phyloP scores from a whole-genome alignment of 176 grass and related monocot species.

The Hordeum marinum region DNA sequence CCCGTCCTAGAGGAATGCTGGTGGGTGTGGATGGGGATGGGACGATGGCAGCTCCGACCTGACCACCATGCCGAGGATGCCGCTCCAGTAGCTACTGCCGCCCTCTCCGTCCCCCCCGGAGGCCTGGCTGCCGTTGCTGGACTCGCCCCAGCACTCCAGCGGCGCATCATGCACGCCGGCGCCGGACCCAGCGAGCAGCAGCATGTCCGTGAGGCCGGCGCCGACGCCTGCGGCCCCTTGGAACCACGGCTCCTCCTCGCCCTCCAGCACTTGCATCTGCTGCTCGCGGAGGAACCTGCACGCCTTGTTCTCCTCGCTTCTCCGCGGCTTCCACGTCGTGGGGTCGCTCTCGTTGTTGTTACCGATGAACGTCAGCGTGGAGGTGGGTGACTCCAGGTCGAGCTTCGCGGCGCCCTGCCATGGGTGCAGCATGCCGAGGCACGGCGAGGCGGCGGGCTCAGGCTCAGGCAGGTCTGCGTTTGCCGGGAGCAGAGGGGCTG shows the following conservation, averaged over 20 bases:
- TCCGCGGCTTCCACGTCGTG: constrained; percentile 3
- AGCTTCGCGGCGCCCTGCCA: constrained; percentile 44
- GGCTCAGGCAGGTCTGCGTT: neutral
- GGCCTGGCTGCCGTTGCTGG: constrained; percentile 43
- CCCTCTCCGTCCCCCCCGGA: constrained; percentile 48
- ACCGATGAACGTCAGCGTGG: constrained; percentile 68
- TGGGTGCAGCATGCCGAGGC: constrained; percentile 47
- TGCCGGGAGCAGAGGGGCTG: neutral
- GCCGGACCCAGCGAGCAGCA: constrained; percentile 56
- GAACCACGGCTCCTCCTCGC: constrained; percentile 47
- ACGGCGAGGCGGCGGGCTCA: constrained; percentile 20
- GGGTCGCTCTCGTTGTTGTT: constrained; percentile 48
- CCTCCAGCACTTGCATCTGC: constrained; percentile 31
- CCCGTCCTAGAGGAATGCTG: constrained; percentile 42
- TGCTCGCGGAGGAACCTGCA: constrained; percentile 62
- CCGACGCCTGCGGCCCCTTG: constrained; percentile 24
- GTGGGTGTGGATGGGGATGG: constrained; percentile 18
- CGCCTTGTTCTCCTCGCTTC: constrained; percentile 32
- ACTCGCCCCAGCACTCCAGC: constrained; percentile 69
- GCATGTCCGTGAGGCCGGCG: constrained; percentile 56
- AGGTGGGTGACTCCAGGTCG: constrained; percentile 85
- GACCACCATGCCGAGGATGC: constrained; percentile 65
- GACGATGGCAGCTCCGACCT: constrained; percentile 50
- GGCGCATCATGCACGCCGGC: constrained; percentile 38
- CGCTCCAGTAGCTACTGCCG: constrained; percentile 78